Base-by-base conservation (phyloP, 345 rosid genomes). In the Theobroma cacao region DNA sequence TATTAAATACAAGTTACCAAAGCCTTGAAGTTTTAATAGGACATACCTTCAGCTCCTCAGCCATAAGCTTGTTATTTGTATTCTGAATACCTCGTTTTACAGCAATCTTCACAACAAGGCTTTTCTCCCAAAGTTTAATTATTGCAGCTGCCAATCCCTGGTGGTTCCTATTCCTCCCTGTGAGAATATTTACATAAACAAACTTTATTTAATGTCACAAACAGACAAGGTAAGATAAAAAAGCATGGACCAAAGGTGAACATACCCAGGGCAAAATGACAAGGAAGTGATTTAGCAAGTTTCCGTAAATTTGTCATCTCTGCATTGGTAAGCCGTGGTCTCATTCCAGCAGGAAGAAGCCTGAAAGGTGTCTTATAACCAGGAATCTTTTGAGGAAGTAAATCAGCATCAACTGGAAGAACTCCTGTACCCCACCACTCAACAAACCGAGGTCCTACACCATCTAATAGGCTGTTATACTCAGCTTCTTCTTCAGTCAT, bases 341-440 rank as follows among this genome's bases (percentile, higher is more conserved):
- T 87, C 98, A 93, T 93, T 85, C 97, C 97, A 34, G 93, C 85
- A 75, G 99, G 99, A 83, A 97, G 99, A 86, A 94, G 90, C 86
- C 99, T 94, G 66, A 89, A 90, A 31, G 99, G 99, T n/a, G 99
- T 91, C 80, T 90, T 94, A 75, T 92, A 97, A 71, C 88, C 96
- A 41, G 94, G 90, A 88, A 97, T 72, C 65, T 87, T 91, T 58
- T 84, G 88, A 82, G 98, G 96, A 82, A 97, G 97, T 59, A 90
- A 84, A 86, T 94, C 98, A 26, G 98, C 99, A 87, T 97, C 92
- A 72, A 97, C 98, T 1, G 98, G 99, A 69, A 94, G 92, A 36
- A 97, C 83, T 74, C 99, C 99, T 17, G 98, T 97, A 58, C 99
- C 99, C 99, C 99, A 97, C 94, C 95, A 94, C 82, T 90, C 99